phyloP scores from a whole-genome alignment of 2,329 filamentous ascomycete genomes.

The Ophiostoma ulmi region DNA sequence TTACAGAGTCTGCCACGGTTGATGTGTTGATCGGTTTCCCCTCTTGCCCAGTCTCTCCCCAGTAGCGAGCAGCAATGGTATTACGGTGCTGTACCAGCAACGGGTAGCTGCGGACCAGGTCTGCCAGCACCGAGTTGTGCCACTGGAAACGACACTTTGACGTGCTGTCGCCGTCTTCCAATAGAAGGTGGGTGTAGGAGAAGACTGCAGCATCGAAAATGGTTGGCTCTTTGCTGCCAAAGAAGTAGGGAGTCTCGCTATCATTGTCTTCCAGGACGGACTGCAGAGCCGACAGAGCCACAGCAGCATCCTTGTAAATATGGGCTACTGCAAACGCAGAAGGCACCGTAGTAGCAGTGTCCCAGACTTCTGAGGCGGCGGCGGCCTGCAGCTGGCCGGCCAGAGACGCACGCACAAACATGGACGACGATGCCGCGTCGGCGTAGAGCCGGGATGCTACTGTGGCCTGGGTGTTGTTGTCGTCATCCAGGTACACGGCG shows the following conservation, averaged over 20 bases:
- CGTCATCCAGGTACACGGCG: slow-evolving; percentile 62
- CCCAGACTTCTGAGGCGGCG: slow-evolving; percentile 57
- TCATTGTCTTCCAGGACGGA: slow-evolving; percentile 35
- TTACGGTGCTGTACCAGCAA: slow-evolving; percentile 63
- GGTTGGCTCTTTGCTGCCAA: slow-evolving; percentile 60
- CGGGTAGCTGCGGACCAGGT: slow-evolving; percentile 51
- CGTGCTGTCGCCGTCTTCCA: slow-evolving; percentile 47
- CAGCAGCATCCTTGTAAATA: slow-evolving; percentile 42
- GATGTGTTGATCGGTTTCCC: not conserved
- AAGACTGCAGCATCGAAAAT: slow-evolving; percentile 87
- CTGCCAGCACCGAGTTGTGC: slow-evolving; percentile 56
- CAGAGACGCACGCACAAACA: slow-evolving; percentile 58
- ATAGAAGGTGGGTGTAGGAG: slow-evolving; percentile 77
- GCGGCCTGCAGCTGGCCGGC: slow-evolving; percentile 64
- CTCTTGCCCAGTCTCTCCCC: not conserved
- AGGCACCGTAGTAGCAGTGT: slow-evolving; percentile 32
- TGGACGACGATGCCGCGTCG: slow-evolving; percentile 53
- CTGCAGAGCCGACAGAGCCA: slow-evolving; percentile 46
- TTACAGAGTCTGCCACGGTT: not conserved
- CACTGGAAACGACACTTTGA: slow-evolving; percentile 47
- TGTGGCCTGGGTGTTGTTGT: slow-evolving; percentile 49
- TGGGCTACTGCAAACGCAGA: slow-evolving; percentile 19
- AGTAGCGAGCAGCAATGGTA: slow-evolving; percentile 33
- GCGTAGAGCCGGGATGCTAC: slow-evolving; percentile 72
- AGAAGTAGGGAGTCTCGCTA: slow-evolving; percentile 37